Conservation (phyloP, 192 early-diverging fungal species). For the Chytriomyces sp. region DNA sequence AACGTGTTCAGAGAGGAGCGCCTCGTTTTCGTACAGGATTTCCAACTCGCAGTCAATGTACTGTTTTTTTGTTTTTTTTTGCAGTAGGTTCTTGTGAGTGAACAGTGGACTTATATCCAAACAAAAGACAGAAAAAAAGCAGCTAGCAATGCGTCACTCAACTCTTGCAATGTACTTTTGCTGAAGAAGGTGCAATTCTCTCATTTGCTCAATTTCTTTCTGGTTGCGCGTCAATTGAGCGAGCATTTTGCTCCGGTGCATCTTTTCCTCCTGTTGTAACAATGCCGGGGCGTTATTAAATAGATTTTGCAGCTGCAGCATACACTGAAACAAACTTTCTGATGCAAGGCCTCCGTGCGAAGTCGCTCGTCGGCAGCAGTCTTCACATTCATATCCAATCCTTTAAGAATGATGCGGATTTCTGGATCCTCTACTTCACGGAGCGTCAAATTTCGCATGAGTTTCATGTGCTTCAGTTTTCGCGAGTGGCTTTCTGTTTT, state of each 20-base stretch:
- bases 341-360: too few relatives aligned
- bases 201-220: slow-evolving; percentile 25
- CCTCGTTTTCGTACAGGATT: slow-evolving; percentile 23
- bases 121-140: not conserved
- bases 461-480: not conserved
- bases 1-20: slow-evolving; percentile 8
- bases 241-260: slow-evolving; percentile 4
- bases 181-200: slow-evolving; percentile 16
- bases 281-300: too few relatives aligned
- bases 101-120: not conserved
- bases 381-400: not conserved
- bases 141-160: not conserved
- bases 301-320: too few relatives aligned
- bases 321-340: not conserved
- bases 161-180: slow-evolving; percentile 12
- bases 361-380: too few relatives aligned
- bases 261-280: not conserved
- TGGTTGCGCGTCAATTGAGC: slow-evolving; percentile 3
- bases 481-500: slow-evolving; percentile 4
- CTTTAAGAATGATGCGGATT: slow-evolving; percentile 21
- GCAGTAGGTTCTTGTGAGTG: not conserved
- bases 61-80: slow-evolving; percentile 4
- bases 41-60: slow-evolving; percentile 24
- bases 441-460: slow-evolving; percentile 12
- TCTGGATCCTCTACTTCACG: slow-evolving; percentile 28